Base-by-base conservation (phyloP, 306 rosid genomes). In the Acacia confusa region DNA sequence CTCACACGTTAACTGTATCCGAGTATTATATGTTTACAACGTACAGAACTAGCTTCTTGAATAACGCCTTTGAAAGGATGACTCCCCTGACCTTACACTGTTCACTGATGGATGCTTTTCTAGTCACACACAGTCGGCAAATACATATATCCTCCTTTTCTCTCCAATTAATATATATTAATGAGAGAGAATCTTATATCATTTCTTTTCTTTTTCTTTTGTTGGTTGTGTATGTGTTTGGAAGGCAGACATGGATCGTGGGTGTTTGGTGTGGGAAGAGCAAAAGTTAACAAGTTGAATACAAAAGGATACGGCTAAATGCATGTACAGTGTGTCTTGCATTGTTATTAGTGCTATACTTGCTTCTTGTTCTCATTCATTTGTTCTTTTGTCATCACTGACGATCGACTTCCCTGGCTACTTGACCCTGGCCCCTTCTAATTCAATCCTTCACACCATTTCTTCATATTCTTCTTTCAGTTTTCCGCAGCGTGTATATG, bases 311-410 rank as follows among this genome's bases (percentile, higher is more conserved):
- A 88, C 95, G 90, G 92, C 91, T 87, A 87, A n/a, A 70, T 81
- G 3, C 0, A 30, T 82, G 13, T 40, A 2, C 24, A 16, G 88
- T 89, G 88, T 89, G 88, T 89, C 94, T 75, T 88, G 34, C 34
- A 30, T 30, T 30, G 84, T 90, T 90, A 88, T 85, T 80, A 85
- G 65, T 85, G 82, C 83, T 82, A 86, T 70, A 47, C 89, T 84
- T 80, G 70, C 91, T 95, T 92, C 91, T 95, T 95, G 98, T 95
- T 93, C 93, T 78, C 89, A 87, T 89, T 92, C 98, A 89, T 89
- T 93, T 95, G 97, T 89, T 89, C 92, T 86, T 74, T 92, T 91
- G 67, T 74, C 89, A 79, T 91, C 89, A 79, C 61, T 55, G 81
- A 81, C 34, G 1, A 1, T 0, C 7, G 22, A 17, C 57, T 50